Base-by-base conservation (phyloP, 208 protist genomes). In the Wallacemonas rigidus region DNA sequence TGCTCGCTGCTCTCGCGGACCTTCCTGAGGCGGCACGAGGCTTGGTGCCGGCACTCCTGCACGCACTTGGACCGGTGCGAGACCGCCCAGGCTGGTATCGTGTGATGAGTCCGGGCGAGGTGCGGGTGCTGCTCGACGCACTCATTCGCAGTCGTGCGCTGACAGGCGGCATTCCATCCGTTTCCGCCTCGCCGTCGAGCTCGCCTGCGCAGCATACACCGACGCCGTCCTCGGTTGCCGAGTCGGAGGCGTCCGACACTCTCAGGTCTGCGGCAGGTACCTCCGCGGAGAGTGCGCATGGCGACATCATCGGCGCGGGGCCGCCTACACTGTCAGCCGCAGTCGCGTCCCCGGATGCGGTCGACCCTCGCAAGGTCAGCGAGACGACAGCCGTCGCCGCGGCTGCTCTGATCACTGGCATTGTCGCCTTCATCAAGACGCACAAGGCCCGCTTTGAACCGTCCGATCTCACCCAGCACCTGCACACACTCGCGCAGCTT, bases 41-140 rank as follows among this genome's bases (percentile, higher is more conserved):
- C 39, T 80, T 95, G 15, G 67, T 93, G 51, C 83, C 86, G 3
- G 73, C 81, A 26, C 71, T 95, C 17, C 91, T 91, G 60, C 71
- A 69, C 8, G 78, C 81, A 38, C 77, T 92, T 47, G 78, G 74
- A 14, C 68, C 81, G 45, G 44, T 43, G 50, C 2, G 58, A 6
- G 58, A 64, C 40, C 68, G 84, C 68, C 80, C 81, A 61, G 77
- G 76, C 15, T 91, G 81, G 85, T 63, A 71, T n/a, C 75, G 73
- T 17, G 67, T 50, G 9, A 71, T 95, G 38, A 87, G 77, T 6
- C 75, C 82, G 40, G 67, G 63, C 9, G 88, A 93, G 74, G 79
- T 83, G 12, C 69, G 68, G 38, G 57, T 77, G 44, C 79, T 91
- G 44, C 73, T 95, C 35, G 67, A 82, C 35, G 75, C 83, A 11